phyloP scores from a whole-genome alignment of 495 filamentous ascomycete genomes.

The Xylaria scruposa region DNA sequence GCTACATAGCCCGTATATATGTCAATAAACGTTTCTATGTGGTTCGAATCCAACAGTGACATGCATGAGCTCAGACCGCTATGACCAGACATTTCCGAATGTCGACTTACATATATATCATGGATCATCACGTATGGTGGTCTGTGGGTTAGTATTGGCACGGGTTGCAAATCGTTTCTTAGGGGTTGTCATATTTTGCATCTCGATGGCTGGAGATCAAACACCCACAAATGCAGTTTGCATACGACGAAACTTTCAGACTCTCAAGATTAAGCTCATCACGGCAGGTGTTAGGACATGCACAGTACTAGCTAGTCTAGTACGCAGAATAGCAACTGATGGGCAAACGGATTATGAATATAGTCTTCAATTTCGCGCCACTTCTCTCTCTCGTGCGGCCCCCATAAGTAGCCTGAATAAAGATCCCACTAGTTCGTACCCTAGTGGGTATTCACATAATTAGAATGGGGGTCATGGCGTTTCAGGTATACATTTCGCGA shows the following conservation, averaged over 20 bases:
- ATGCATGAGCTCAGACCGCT: background rate
- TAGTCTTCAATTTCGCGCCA: background rate
- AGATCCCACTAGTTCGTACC: background rate
- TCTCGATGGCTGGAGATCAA: conserved; percentile 2
- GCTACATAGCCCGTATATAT: background rate
- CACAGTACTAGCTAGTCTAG: conserved; percentile 4
- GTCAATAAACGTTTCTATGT: background rate
- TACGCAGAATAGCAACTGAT: conserved; percentile 8
- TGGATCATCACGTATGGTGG: conserved; percentile 4
- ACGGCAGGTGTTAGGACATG: background rate
- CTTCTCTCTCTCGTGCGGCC: background rate
- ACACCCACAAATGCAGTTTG: conserved; percentile 11
- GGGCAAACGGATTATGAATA: background rate
- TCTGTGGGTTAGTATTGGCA: conserved; percentile 14
- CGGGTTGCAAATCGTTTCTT: conserved; percentile 14
- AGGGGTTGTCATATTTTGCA: conserved; percentile 14
- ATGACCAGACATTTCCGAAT: background rate
- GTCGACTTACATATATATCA: background rate
- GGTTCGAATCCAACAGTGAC: background rate
- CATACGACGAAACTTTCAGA: background rate
- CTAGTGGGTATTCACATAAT: background rate
- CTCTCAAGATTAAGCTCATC: background rate
- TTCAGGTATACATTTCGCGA: background rate
- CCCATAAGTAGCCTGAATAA: background rate
- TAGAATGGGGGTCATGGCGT: background rate